Conservation (phyloP, 169 alveolate genomes). For the Theileria equi region DNA sequence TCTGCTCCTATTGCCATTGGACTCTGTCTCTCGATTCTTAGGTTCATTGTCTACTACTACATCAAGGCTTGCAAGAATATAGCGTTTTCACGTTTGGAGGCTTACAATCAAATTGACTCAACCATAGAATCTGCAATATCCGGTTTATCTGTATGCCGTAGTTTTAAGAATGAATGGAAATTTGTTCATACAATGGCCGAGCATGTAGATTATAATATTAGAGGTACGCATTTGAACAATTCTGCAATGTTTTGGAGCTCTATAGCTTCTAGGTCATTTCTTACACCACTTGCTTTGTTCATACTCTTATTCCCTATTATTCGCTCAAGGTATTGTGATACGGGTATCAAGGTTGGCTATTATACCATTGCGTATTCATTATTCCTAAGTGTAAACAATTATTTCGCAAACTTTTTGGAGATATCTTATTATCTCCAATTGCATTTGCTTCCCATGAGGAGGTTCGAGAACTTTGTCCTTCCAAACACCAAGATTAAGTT, state of each 20-base stretch:
- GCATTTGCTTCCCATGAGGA: background rate
- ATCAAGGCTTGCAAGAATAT: conserved; percentile 33
- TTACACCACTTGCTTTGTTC: too few species aligned
- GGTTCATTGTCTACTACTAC: conserved; percentile 1
- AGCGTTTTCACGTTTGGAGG: conserved; percentile 17
- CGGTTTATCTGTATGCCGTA: conserved; percentile 33
- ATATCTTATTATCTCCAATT: too few species aligned
- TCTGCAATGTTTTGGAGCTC: conserved; percentile 27
- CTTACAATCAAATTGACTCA: conserved; percentile 23
- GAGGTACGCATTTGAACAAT: conserved; percentile 10
- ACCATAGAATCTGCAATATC: conserved; percentile 32
- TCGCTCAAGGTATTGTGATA: background rate
- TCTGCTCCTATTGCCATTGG: conserved; percentile 8
- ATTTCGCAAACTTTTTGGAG: too few species aligned
- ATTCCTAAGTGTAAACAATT: background rate
- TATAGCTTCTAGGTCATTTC: conserved; percentile 10
- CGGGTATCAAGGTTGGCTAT: background rate
- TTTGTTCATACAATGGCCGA: conserved; percentile 16
- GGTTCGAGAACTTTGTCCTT: conserved; percentile 9
- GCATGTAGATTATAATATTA: conserved; percentile 15
- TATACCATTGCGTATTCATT: conserved; percentile 1
- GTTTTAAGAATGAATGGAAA: conserved; percentile 36
- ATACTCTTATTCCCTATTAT: conserved; percentile 9
- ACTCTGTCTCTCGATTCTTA: background rate
- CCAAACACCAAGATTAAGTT: conserved; percentile 2